Base-by-base conservation (phyloP, 371 early-diverging fungal genomes). In the Mucor circinelloides region DNA sequence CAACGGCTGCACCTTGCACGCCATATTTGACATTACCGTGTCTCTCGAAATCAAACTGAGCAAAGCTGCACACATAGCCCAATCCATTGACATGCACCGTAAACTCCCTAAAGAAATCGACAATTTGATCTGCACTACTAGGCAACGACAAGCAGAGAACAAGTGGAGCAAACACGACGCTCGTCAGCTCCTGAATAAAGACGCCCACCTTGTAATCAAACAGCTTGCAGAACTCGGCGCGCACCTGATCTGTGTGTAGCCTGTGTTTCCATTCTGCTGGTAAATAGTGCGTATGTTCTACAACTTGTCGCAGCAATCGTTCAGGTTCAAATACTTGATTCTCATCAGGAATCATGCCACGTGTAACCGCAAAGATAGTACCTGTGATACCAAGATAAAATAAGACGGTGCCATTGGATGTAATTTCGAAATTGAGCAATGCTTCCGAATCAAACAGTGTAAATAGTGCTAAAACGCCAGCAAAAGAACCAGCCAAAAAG, bases 41-140 rank as follows among this genome's bases (percentile, higher is more conserved):
- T 34, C 87, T 75, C 65, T 87, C 85, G 72, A 97, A 90, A 71
- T 94, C 91, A 75, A 97, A 98, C n/a, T 91, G 89, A 10, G 98
- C 94, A 86, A 97, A 95, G 65, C 94, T 94, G 79, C 98, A 99
- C 6, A 98, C 96, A 69, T 94, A 92, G 2, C 99, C 99, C 2
- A 97, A 73, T 0, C 90, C 92, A 64, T 95, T 92, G 36, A 93
- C 93, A 70, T 96, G 93, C 2, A 95, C 92, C 0, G 97, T 95
- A 69, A 92, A 96, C 69, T 96, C 97, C 36, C 95, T 81, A 79
- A 98, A 94, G 68, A 97, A 96, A 64, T 97, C 97, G 2, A 99
- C 76, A 28, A 99, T 90, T 38, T 83, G 83, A 17, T 89, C 92
- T 25, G 93, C 87, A 72, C 93, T 90, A 19, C 68, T 77, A 0